phyloP scores from a whole-genome alignment of 2,329 filamentous ascomycete species.

The Penicillium sp. region DNA sequence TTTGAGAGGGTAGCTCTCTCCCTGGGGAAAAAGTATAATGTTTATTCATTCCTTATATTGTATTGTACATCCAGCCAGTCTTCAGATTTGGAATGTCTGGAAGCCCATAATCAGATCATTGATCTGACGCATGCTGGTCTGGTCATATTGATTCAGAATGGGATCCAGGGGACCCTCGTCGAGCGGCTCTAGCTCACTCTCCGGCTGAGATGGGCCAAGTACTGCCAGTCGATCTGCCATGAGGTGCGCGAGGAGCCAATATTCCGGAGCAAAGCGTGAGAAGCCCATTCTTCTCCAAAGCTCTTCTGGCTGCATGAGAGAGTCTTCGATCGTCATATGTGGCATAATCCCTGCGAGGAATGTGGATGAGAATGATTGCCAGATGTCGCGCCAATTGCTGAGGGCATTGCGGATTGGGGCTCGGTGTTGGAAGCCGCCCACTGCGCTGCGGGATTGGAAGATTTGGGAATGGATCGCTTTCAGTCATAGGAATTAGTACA shows the following conservation, averaged over 20 bases:
- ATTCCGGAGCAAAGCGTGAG: conserved; percentile 34
- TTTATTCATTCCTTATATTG: background rate
- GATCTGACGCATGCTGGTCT: conserved; percentile 44
- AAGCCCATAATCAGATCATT: conserved; percentile 42
- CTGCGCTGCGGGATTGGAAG: conserved; percentile 40
- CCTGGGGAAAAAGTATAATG: too few relatives aligned
- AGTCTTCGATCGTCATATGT: conserved; percentile 13
- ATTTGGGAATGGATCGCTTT: conserved; percentile 30
- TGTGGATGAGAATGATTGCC: conserved; percentile 18
- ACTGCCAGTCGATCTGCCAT: conserved; percentile 30
- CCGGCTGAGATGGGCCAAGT: conserved; percentile 4
- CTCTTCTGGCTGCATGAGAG: conserved; percentile 16
- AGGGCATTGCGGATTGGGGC: conserved; percentile 33
- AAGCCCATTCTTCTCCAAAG: conserved; percentile 42
- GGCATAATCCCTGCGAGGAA: conserved; percentile 2
- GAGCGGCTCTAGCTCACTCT: conserved; percentile 2
- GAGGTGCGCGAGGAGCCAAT: conserved; percentile 38
- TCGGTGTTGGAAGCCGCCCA: conserved; percentile 28
- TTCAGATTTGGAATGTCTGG: conserved; percentile 31
- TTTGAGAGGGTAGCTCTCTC: background rate
- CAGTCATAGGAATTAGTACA: background rate
- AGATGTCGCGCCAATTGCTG: conserved; percentile 23
- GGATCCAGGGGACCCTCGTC: conserved; percentile 24
- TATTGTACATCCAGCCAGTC: too few relatives aligned
- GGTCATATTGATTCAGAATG: conserved; percentile 39